Evolutionary conservation across 768 basidiomycete species (phyloP), one percentile per base, ranked within the genome.

Genomic region (Leccinum uliginosum): DNA sequence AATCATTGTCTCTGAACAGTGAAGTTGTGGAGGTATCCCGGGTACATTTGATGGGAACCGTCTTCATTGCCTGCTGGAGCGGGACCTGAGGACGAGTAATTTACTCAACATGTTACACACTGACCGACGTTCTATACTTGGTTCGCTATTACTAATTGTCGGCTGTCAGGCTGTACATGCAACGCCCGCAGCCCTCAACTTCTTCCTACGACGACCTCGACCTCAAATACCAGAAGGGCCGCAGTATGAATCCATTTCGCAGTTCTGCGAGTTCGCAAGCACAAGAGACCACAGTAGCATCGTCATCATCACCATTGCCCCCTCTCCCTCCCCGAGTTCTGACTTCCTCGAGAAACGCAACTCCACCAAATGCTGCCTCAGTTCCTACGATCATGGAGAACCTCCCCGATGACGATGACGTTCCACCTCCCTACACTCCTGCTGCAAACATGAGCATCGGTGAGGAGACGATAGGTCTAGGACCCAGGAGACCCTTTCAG

Each of bases 371-470:
- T 5, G 12, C 21, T 4, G 26, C 34, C 3, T 11, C 15, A 1
- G 2, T 3, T 3, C 23, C 5, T 6, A 11, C 9, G 6, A 43
- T 53, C 26, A 3, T 5, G 26, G 56, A 59, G 3, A 2, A n/a
- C n/a, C 59, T 78, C 26, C 14, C 15, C 12, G 47, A 48, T 11
- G 67, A 73, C 2, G 85, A 84, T n/a, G 83, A 85, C 19, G 71
- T 75, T 11, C 89, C 88, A 1, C 89, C 89, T 1, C 83, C 88
- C 1, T 91, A 91, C 63, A 87, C 87, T 0, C 73, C 81, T 0
- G 60, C 76, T 2, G 80, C 88, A 3, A 78, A 84, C 48, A 48
- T 74, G 17, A 89, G 86, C 47, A 50, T 75, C 14, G 89, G 87
- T 14, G 89, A 91, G 65, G 71, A 76, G 1, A 83, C 85, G 0